Conservation (phyloP, 2,329 filamentous ascomycete genomes). For the Claviceps lovelessii region DNA sequence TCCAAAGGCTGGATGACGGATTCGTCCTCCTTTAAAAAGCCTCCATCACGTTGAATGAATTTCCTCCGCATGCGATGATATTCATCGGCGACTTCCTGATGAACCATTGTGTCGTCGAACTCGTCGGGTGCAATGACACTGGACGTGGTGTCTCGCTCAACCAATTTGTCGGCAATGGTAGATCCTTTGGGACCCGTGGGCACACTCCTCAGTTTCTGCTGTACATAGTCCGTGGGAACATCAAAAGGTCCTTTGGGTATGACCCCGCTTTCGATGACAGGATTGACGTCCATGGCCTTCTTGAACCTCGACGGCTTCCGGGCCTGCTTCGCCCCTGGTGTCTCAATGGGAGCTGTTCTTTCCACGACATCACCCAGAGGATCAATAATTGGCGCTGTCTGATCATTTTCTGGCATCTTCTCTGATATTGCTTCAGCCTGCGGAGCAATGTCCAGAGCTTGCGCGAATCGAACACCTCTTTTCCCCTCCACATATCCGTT, state of each 20-base stretch:
- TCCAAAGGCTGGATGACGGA: constrained; percentile 52
- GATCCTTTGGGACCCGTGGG: constrained; percentile 36
- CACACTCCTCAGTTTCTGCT: constrained; percentile 22
- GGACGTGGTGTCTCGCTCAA: constrained; percentile 35
- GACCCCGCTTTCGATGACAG: constrained; percentile 4
- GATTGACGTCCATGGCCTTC: constrained; percentile 19
- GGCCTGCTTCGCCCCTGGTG: constrained; percentile 17
- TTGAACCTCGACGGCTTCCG: constrained; percentile 39
- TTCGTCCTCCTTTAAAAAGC: constrained; percentile 62
- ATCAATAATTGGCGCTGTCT: constrained; percentile 24
- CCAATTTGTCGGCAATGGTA: constrained; percentile 44
- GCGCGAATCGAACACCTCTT: constrained; percentile 73
- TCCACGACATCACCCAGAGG: constrained; percentile 41
- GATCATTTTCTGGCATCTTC: constrained; percentile 8
- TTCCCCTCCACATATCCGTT: constrained; percentile 18
- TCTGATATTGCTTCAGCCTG: constrained; percentile 13
- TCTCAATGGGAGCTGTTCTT: constrained; percentile 19
- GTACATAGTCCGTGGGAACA: constrained; percentile 25
- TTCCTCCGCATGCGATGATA: constrained; percentile 73
- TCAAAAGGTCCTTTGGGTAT: constrained; percentile 30
- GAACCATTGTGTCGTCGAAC: constrained; percentile 53
- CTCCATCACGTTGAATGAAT: constrained; percentile 70
- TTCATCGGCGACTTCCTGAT: constrained; percentile 65
- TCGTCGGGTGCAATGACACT: constrained; percentile 38
- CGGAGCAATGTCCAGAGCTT: constrained; percentile 54